Conservation (phyloP, 2,329 filamentous ascomycete genomes). For the Hypoxylon sp. region DNA sequence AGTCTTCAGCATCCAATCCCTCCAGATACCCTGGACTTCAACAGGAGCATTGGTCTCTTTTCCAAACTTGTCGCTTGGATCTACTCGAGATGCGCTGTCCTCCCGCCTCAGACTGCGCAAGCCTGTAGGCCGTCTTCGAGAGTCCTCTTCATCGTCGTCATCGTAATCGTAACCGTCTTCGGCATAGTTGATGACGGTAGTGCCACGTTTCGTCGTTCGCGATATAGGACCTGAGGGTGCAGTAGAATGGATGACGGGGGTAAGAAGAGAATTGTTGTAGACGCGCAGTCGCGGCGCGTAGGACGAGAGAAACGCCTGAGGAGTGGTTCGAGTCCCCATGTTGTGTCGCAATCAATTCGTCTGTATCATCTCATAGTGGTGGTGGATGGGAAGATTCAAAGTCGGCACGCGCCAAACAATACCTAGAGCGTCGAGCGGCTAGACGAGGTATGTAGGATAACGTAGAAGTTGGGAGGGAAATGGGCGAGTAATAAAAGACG, state of each 20-base stretch:
- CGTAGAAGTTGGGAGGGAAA: background rate
- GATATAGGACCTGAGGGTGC: slow-evolving; percentile 74
- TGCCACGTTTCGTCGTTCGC: slow-evolving; percentile 96
- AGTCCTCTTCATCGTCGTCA: slow-evolving; percentile 79
- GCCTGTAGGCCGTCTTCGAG: slow-evolving; percentile 83
- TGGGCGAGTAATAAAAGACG: slow-evolving; percentile 2
- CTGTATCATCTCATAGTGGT: slow-evolving; percentile 41
- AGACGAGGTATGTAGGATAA: background rate
- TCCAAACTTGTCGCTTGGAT: slow-evolving; percentile 80
- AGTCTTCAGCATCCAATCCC: slow-evolving; percentile 93
- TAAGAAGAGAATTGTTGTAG: slow-evolving; percentile 92
- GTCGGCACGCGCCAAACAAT: slow-evolving; percentile 29
- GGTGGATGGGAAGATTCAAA: slow-evolving; percentile 11
- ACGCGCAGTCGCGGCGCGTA: slow-evolving; percentile 91
- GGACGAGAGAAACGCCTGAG: slow-evolving; percentile 90
- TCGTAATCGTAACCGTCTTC: slow-evolving; percentile 93
- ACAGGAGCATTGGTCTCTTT: slow-evolving; percentile 86
- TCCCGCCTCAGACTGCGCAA: slow-evolving; percentile 85
- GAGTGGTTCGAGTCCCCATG: slow-evolving; percentile 67
- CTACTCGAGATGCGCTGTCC: slow-evolving; percentile 73
- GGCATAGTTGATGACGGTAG: slow-evolving; percentile 96
- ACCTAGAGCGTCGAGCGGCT: slow-evolving; percentile 8
- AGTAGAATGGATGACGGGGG: slow-evolving; percentile 81
- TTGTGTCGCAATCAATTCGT: slow-evolving; percentile 26
- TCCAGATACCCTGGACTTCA: slow-evolving; percentile 89